phyloP scores from a whole-genome alignment of 331 rosid genomes.

The Malus hybrid region DNA sequence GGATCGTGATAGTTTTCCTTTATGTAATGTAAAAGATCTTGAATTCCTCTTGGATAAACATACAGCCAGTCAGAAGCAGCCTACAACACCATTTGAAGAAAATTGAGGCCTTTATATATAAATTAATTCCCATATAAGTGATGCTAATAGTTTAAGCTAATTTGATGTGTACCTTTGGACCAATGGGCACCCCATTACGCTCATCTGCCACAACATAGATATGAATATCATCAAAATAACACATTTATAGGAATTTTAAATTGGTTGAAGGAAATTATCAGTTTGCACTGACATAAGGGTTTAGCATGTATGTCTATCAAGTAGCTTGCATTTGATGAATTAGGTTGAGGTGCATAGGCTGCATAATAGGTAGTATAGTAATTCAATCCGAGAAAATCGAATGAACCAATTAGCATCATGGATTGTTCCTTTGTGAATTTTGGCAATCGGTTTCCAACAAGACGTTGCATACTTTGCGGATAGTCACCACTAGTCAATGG shows the following conservation, averaged over 20 bases:
- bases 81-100: constrained; percentile 11
- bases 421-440: constrained; percentile 14
- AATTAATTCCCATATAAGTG: neutral
- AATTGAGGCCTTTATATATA: no score
- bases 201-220: constrained; percentile 18
- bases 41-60: constrained; percentile 44
- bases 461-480: constrained; percentile 20
- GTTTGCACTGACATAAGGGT: neutral
- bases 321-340: constrained; percentile 4
- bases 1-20: constrained; percentile 45
- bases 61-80: constrained; percentile 42
- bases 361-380: constrained; percentile 28
- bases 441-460: constrained; percentile 26
- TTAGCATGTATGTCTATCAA: constrained; percentile 5
- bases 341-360: neutral
- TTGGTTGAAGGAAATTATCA: neutral
- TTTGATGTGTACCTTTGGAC: constrained; percentile 24
- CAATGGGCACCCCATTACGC: constrained; percentile 50
- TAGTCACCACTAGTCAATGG: constrained; percentile 28
- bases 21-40: constrained; percentile 27
- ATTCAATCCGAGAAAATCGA: constrained; percentile 31
- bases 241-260: no score
- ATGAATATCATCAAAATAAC: neutral
- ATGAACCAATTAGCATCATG: constrained; percentile 2
- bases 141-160: neutral